A percentile compares a stretch with the other conserved stretches of the same genome.
These are phyloP conservation scores for Colletotrichum siamense DNA, from an alignment of 2,329 filamentous ascomycete genomes.

Conservation along the genomic window DNA sequence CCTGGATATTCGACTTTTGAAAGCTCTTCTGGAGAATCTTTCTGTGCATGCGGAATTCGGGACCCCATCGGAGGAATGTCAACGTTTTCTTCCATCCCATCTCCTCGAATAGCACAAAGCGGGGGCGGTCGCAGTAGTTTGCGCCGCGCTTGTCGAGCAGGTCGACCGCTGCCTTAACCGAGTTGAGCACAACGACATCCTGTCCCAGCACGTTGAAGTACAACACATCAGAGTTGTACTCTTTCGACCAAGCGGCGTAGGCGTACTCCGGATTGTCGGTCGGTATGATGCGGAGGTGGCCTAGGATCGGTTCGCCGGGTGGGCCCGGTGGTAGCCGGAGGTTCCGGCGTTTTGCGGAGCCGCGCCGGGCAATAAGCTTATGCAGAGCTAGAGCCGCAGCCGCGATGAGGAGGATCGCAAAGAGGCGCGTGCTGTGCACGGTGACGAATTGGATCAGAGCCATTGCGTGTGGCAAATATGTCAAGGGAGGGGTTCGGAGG, in stretches of 20 bases:
- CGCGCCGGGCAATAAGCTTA: not conserved
- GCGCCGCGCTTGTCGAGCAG: conserved; percentile 49
- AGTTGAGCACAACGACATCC: conserved; percentile 47
- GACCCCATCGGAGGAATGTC: conserved; percentile 47
- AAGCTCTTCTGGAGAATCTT: conserved; percentile 48
- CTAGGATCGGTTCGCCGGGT: conserved; percentile 43
- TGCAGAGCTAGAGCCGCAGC: not conserved
- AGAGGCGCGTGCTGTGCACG: not conserved
- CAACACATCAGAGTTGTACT: conserved; percentile 56
- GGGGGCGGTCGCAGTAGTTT: conserved; percentile 49
- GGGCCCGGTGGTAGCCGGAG: conserved; percentile 36
- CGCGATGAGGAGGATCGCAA: conserved; percentile 3
- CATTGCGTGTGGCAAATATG: not conserved
- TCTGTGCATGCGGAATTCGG: conserved; percentile 47
- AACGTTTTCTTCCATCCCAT: conserved; percentile 53
- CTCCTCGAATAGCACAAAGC: conserved; percentile 45
- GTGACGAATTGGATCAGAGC: not conserved
- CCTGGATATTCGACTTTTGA: conserved; percentile 37
- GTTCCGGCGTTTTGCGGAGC: not conserved
- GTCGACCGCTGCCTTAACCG: conserved; percentile 43
- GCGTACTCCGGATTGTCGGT: conserved; percentile 33
- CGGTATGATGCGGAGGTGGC: conserved; percentile 49
- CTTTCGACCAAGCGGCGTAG: conserved; percentile 33
- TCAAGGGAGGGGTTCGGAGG: not conserved
- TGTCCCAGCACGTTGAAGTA: conserved; percentile 34